Evolutionary conservation across 192 early-diverging fungal genomes (phyloP).

Genomic region (Backusella liffmaniae): DNA sequence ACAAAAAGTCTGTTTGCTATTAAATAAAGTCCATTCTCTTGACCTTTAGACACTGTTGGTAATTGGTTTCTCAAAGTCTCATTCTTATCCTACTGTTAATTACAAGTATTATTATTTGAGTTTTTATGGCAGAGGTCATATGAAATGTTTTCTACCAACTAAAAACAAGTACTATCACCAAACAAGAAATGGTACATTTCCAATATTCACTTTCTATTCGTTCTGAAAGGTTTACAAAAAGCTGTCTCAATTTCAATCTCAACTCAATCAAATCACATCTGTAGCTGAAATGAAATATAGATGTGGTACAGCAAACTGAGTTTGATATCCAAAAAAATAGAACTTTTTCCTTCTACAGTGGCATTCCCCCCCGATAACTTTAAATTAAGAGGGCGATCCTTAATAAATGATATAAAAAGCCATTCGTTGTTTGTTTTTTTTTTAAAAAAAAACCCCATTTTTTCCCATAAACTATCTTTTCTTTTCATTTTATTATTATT

Average conservation of each 20-base stretch:
- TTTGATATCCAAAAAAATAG: background rate
- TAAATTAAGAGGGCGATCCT: constrained; percentile 3
- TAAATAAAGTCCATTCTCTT: too few species aligned
- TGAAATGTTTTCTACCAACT: background rate
- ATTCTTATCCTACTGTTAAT: too few species aligned
- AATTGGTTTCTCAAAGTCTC: too few species aligned
- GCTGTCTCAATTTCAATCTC: background rate
- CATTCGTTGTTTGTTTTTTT: background rate
- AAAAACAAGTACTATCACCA: background rate
- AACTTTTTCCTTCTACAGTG: background rate
- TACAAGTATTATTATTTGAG: background rate
- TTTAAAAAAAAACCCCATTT: background rate
- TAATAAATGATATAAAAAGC: background rate
- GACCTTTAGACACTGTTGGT: too few species aligned
- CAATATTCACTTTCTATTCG: background rate
- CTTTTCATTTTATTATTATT: background rate
- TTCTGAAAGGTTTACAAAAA: background rate
- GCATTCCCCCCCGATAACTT: background rate
- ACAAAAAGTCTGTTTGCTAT: too few species aligned
- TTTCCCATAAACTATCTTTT: background rate
- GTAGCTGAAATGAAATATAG: background rate
- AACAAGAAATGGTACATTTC: background rate
- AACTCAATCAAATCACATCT: background rate
- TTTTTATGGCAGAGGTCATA: background rate
- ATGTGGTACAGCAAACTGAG: background rate